Base-by-base conservation (phyloP, 495 filamentous ascomycete species). In the Tuber umbilicatum region DNA sequence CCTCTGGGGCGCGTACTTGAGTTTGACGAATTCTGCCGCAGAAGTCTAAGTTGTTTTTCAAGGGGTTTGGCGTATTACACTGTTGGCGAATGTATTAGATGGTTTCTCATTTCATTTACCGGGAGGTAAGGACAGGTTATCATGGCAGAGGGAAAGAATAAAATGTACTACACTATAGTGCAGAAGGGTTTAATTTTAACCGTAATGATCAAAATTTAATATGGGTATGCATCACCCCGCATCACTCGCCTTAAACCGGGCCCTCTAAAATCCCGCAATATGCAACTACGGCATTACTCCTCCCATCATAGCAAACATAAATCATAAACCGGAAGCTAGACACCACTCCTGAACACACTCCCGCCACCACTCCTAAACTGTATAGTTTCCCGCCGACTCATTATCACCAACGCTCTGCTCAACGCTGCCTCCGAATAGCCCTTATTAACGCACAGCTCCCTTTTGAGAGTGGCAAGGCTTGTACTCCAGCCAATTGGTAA, bases 1-100 rank as follows among this genome's bases (percentile, higher is more conserved):
- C 81, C 94, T 94, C 60, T 99, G 96, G 96, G 98, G 96, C 21
- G 94, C 94, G 35, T 99, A 97, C 83, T 88, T 99, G 37, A 97
- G 93, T 4, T 87, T 99, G 16, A 94, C 92, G 68, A 99, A 99
- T 81, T 92, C 94, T 43, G 84, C 94, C 0, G 94, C 95, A 70
- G 91, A 95, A 2, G 70, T 47, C 50, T 74, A 79, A 64, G 55
- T 7, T 31, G 27, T 5, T 64, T 35, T 35, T 50, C 4, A 39
- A 41, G 23, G 35, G 23, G 9, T 60, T 41, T 39, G 69, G 35
- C 41, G 31, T 70, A 40, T 70, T 70, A 3, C 55, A 19, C 14
- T 17, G 2, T 64, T 64, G 27, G 55, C 55, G 55, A 35, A 64
- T 35, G 55, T 27, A 64, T 64, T 64, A 35, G 27, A 27, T 6